Evolutionary conservation across 1,284 basidiomycete species (phyloP).

Genomic region (Microbotryomycetes sp.): DNA sequence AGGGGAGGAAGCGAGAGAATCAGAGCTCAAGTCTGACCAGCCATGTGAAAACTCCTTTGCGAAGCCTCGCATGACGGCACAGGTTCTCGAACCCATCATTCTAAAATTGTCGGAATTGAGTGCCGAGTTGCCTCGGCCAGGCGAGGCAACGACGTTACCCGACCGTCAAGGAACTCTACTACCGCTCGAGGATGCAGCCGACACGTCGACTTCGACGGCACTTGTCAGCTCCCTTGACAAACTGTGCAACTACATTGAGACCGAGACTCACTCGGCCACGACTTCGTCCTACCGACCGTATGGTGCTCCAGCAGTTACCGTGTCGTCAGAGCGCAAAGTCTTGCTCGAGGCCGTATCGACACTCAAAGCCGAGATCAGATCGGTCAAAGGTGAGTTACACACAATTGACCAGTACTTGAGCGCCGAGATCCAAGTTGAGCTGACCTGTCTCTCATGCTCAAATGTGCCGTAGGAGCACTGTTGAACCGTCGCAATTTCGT

Average conservation of each 20-base stretch:
- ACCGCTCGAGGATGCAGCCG: too few relatives aligned
- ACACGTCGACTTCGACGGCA: too few relatives aligned
- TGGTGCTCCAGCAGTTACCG: background rate
- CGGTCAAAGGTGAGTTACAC: slow-evolving; percentile 18
- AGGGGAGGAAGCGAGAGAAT: too few relatives aligned
- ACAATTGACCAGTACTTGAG: background rate
- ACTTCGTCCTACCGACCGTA: slow-evolving; percentile 7
- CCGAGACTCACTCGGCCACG: slow-evolving; percentile 12
- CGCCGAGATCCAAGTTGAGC: background rate
- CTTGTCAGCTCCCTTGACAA: slow-evolving; percentile 21
- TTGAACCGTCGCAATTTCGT: slow-evolving; percentile 27
- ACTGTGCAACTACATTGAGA: slow-evolving; percentile 26
- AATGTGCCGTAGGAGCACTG: slow-evolving; percentile 11
- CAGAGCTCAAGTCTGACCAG: too few relatives aligned
- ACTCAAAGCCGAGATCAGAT: slow-evolving; percentile 24
- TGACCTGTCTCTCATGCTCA: too few relatives aligned
- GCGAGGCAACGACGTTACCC: too few relatives aligned
- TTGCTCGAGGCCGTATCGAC: slow-evolving; percentile 10
- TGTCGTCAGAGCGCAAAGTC: slow-evolving; percentile 9
- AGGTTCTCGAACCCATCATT: too few relatives aligned
- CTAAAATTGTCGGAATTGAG: too few relatives aligned
- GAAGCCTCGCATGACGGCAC: too few relatives aligned
- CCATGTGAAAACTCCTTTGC: too few relatives aligned
- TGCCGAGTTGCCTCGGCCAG: too few relatives aligned
- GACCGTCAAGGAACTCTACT: too few relatives aligned